Conservation (phyloP, 2,329 filamentous ascomycete species). For the Cercospora canescens region DNA sequence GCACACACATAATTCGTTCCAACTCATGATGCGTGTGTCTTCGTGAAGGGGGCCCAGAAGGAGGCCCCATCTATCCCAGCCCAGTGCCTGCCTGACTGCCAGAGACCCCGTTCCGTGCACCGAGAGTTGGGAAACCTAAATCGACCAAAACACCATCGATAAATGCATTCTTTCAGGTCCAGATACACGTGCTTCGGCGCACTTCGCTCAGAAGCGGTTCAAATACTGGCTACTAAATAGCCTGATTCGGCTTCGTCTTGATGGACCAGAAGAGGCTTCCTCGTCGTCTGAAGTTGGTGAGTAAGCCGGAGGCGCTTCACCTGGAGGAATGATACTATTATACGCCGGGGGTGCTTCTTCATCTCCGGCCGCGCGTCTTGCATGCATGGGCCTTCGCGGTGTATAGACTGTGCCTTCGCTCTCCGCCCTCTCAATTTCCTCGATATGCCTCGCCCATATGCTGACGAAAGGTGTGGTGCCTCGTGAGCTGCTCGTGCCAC, state of each 20-base stretch:
- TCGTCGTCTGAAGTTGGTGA: constrained; percentile 33
- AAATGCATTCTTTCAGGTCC: neutral
- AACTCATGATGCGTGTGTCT: constrained; percentile 2
- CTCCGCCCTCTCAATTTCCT: constrained; percentile 23
- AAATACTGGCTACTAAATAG: constrained; percentile 17
- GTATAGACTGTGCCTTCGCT: constrained; percentile 19
- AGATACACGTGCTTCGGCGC: neutral
- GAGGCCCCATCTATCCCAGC: neutral
- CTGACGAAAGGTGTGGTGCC: constrained; percentile 32
- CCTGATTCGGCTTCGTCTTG: constrained; percentile 10
- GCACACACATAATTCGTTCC: neutral
- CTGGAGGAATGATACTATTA: constrained; percentile 28
- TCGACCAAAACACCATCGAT: neutral
- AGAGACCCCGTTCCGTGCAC: neutral
- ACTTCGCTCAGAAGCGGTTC: constrained; percentile 4
- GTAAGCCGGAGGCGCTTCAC: constrained; percentile 35
- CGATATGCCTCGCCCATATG: constrained; percentile 33
- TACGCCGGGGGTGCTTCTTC: constrained; percentile 34
- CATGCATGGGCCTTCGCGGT: constrained; percentile 25
- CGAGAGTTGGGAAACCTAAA: neutral
- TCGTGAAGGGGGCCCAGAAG: neutral
- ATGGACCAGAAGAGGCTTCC: constrained; percentile 8
- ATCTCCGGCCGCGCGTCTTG: constrained; percentile 28
- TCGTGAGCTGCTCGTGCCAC: neutral
- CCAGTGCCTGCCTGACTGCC: neutral